These are phyloP conservation scores for Olyra latifolia DNA, from an alignment of 176 grass and related monocot species.

Conservation along the genomic window DNA sequence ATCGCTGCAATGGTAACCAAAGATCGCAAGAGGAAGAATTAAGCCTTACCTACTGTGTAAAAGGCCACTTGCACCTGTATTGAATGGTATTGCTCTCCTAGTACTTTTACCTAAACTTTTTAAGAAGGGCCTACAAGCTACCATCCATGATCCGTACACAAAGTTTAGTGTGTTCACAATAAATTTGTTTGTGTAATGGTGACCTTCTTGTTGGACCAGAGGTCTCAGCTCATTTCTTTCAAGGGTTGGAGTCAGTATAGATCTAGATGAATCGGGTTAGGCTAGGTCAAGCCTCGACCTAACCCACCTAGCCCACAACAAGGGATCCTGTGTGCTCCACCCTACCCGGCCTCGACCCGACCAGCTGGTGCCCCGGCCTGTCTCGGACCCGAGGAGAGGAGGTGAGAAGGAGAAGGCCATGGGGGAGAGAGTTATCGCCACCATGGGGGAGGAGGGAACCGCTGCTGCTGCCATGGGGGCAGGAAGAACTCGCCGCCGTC, in stretches of 20 bases:
- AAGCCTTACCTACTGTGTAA: background rate
- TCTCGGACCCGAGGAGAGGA: too few species aligned
- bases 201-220: constrained; percentile 44
- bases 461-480: too few species aligned
- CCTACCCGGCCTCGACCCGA: too few species aligned
- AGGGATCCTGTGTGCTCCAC: too few species aligned
- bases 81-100: background rate
- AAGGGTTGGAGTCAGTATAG: background rate
- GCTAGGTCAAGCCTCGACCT: too few species aligned
- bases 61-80: background rate
- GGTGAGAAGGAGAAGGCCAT: too few species aligned
- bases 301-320: too few species aligned
- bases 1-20: background rate
- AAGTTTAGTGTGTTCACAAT: constrained; percentile 48
- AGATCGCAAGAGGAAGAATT: background rate
- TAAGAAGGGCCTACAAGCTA: constrained; percentile 24
- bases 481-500: too few species aligned
- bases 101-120: constrained; percentile 19
- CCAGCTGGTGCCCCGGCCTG: too few species aligned
- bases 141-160: constrained; percentile 33
- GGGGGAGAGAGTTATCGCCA: too few species aligned
- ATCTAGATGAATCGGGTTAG: too few species aligned
- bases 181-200: constrained; percentile 17
- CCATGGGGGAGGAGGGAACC: too few species aligned
- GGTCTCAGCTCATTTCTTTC: constrained; percentile 27